Percentiles rank a stretch among this genome's conserved stretches.
These are phyloP conservation scores for Casaregolazyma lundiana DNA, from an alignment of 1,139 yeast genomes.

Conservation along the genomic window DNA sequence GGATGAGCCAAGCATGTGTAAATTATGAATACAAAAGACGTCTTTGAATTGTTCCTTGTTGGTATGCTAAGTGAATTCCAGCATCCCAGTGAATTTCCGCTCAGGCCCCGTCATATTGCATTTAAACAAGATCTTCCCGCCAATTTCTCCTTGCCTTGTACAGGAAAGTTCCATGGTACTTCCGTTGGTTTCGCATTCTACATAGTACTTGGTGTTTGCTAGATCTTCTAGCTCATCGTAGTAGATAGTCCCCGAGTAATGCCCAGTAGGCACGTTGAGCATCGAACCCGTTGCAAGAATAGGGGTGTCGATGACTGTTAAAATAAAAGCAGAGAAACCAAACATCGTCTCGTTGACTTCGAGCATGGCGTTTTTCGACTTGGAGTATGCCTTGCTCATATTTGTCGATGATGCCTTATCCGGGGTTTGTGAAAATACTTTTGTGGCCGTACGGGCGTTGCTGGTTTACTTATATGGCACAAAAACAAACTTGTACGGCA, in stretches of 20 bases:
- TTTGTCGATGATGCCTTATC: not conserved
- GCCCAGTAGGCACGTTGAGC: constrained; percentile 23
- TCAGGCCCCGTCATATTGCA: constrained; percentile 14
- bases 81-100: constrained; percentile 18
- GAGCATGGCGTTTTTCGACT: constrained; percentile 18
- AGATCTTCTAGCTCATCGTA: constrained; percentile 26
- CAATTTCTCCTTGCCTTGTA: constrained; percentile 12
- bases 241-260: constrained; percentile 24
- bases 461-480: too few species aligned
- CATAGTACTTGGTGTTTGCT: constrained; percentile 22
- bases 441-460: too few species aligned
- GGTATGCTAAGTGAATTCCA: constrained; percentile 16
- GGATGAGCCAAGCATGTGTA: constrained; percentile 22
- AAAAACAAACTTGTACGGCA: too few species aligned
- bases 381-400: constrained; percentile 10
- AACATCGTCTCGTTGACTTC: constrained; percentile 24
- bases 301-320: constrained; percentile 23
- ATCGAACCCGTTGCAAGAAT: constrained; percentile 29
- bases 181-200: constrained; percentile 22
- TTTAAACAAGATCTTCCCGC: constrained; percentile 16
- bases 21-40: constrained; percentile 1
- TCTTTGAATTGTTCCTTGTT: not conserved
- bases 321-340: constrained; percentile 24
- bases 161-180: constrained; percentile 13
- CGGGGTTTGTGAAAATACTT: too few species aligned